Percentiles rank a stretch among this genome's conserved stretches.
Evolutionary conservation across 225 moss, liverwort and hornwort genomes (phyloP).

Genomic region (Pseudisothecium myosuroides): DNA sequence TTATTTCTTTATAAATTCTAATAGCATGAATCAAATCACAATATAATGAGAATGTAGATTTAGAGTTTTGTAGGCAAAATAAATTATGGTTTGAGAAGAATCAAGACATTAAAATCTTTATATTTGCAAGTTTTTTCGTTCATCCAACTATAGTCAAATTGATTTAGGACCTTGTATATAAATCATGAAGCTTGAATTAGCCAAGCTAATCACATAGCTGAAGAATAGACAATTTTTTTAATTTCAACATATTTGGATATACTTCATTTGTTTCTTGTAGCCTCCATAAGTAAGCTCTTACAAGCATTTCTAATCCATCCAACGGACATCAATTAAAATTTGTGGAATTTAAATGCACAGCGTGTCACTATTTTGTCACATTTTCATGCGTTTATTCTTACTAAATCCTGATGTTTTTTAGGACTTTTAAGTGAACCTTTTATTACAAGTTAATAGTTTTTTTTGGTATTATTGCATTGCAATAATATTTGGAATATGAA

Average conservation of each 20-base stretch:
- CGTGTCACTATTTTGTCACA: no score
- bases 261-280: not conserved
- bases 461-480: not conserved
- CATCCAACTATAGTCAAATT: not conserved
- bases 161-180: not conserved
- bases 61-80: no score
- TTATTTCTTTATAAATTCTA: no score
- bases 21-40: no score
- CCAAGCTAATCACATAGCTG: not conserved
- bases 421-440: rapidly evolving
- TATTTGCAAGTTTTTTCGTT: not conserved
- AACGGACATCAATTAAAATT: not conserved
- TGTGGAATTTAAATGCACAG: not conserved
- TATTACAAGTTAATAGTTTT: not conserved
- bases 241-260: not conserved
- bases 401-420: no score
- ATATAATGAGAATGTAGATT: no score
- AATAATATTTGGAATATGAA: not conserved
- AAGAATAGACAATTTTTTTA: not conserved
- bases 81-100: no score
- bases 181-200: not conserved
- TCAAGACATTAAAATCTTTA: no score
- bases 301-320: not conserved
- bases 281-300: not conserved
- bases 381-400: no score